A percentile compares a stretch with the other conserved stretches of the same genome.
phyloP scores from a whole-genome alignment of 352 stramenopile species.

The Halophytophthora polymorphica region DNA sequence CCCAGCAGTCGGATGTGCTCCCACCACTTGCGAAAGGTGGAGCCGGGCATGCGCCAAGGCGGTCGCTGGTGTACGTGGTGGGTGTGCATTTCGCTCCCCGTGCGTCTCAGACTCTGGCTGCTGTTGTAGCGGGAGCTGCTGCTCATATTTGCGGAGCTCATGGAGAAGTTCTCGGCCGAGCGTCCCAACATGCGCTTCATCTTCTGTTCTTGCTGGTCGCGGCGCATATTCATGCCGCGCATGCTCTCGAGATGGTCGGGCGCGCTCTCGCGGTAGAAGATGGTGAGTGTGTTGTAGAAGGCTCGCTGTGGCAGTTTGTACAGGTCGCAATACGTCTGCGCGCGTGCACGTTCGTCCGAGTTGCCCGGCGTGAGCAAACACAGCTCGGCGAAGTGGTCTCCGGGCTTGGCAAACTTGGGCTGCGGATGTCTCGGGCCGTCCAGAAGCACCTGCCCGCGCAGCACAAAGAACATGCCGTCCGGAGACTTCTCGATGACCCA shows the following conservation, averaged over 20 bases:
- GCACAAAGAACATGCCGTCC: conserved; percentile 66
- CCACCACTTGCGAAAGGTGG: conserved; percentile 58
- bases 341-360: conserved; percentile 47
- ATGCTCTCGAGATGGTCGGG: conserved; percentile 41
- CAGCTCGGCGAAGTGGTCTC: conserved; percentile 56
- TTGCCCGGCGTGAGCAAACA: conserved; percentile 42
- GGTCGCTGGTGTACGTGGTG: conserved; percentile 3
- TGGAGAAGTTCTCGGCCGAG: conserved; percentile 15
- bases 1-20: conserved; percentile 44
- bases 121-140: conserved; percentile 1
- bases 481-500: conserved; percentile 70
- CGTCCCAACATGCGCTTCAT: conserved; percentile 73
- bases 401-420: conserved; percentile 32
- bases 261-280: conserved; percentile 47
- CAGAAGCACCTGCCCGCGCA: conserved; percentile 50
- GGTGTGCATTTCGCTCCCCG: conserved; percentile 1
- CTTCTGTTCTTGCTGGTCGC: conserved; percentile 75
- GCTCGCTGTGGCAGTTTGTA: conserved; percentile 58
- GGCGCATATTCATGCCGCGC: conserved; percentile 45
- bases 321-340: conserved; percentile 70
- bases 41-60: conserved; percentile 54
- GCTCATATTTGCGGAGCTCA: background rate
- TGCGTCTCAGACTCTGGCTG: background rate
- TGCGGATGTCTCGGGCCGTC: conserved; percentile 29
- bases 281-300: conserved; percentile 50